A percentile compares a stretch with the other conserved stretches of the same genome.
Evolutionary conservation across 306 rosid genomes (phyloP).

Genomic region (Vigna nakashimae): DNA sequence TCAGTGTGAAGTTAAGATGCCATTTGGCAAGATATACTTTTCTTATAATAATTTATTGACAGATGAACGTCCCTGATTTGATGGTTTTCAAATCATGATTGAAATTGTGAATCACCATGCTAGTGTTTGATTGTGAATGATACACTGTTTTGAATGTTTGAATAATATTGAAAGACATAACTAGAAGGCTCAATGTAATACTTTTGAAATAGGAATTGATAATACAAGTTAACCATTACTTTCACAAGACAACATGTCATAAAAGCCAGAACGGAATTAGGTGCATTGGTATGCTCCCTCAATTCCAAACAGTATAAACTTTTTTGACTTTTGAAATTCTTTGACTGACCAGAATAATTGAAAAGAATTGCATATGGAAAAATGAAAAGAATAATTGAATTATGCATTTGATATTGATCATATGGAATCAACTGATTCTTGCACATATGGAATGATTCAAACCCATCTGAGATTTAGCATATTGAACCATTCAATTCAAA

Average conservation of each 20-base stretch:
- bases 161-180: not conserved
- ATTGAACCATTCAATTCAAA: not conserved
- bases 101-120: too few relatives aligned
- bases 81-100: too few relatives aligned
- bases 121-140: too few relatives aligned
- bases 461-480: not conserved
- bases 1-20: conserved; percentile 6
- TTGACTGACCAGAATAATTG: too few relatives aligned
- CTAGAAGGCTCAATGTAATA: not conserved
- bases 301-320: too few relatives aligned
- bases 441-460: not conserved
- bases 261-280: not conserved
- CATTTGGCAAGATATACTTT: not conserved
- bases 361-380: not conserved
- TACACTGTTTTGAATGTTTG: too few relatives aligned
- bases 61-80: too few relatives aligned
- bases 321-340: too few relatives aligned
- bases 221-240: not conserved
- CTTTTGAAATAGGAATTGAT: not conserved
- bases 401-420: not conserved
- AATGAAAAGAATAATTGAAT: not conserved
- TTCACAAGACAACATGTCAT: not conserved
- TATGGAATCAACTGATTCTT: not conserved
- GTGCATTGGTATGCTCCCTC: too few relatives aligned
- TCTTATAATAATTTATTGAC: too few relatives aligned